Conservation (phyloP, 306 rosid species). For the Hippophae tibetana region DNA sequence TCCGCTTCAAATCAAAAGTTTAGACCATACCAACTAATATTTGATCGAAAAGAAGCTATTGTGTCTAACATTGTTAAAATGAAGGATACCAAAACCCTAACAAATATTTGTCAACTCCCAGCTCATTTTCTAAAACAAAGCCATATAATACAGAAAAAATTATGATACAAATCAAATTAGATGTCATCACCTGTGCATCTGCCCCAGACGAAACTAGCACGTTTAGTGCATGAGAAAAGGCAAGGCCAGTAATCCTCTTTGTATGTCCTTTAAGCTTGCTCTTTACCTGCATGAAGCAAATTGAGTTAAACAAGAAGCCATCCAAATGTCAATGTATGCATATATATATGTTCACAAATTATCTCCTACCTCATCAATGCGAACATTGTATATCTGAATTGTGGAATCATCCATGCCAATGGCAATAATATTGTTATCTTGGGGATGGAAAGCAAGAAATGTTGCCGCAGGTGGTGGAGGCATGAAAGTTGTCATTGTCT, state of each 20-base stretch:
- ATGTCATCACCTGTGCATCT: conserved; percentile 48
- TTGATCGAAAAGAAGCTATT: no score
- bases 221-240: conserved; percentile 50
- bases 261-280: conserved; percentile 57
- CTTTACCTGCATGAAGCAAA: conserved; percentile 43
- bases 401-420: conserved; percentile 76
- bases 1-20: no score
- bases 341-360: conserved; percentile 1
- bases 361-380: conserved; percentile 57
- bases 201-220: conserved; percentile 72
- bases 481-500: conserved; percentile 80
- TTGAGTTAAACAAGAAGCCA: background rate
- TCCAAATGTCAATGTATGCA: background rate
- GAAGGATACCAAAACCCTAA: conserved; percentile 20
- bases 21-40: no score
- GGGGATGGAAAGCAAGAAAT: conserved; percentile 66
- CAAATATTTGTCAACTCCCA: conserved; percentile 32
- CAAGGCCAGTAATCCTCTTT: conserved; percentile 60
- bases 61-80: no score
- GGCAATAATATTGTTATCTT: conserved; percentile 68
- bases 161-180: background rate
- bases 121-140: background rate
- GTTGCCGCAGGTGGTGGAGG: conserved; percentile 69
- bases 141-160: no score
- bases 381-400: conserved; percentile 64